Base-by-base conservation (phyloP, 1,284 basidiomycete species). In the Mycena citricolor region DNA sequence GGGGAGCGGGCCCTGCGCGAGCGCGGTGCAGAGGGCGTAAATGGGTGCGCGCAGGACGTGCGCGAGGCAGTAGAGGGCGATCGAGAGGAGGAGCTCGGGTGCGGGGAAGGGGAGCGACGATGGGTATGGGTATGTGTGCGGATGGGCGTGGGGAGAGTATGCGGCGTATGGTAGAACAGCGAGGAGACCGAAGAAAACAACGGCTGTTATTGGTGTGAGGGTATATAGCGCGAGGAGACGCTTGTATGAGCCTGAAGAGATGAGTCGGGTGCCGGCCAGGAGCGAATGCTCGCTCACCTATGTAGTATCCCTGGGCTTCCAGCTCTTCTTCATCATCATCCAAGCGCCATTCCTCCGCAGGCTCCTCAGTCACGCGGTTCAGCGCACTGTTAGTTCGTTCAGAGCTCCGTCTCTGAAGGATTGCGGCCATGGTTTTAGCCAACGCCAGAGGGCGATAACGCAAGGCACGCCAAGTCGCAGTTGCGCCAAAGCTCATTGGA, bases 61-160 rank as follows among this genome's bases (percentile, higher is more conserved):
- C 1, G 76, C 66, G 14, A 86, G 63, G 16, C 75, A 68, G 70
- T 80, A 88, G 32, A 85, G 66, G 2, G 79, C 69, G n/a, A 68
- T 66, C 0, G 83, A 73, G 32, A 76, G 61, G 36, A 84, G 57
- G 21, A 83, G 51, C 59, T 86, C 81, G 4, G 78, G 76, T 20
- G 83, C 53, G 1, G 84, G 82, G 26, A 71, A 76, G 2, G 76
- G 77, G 50, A 83, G 68, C 57, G 69, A 68, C 2, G 69, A 64
- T 5, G 69, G 60, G 44, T 75, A 71, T 7, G 68, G 63, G 35
- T 67, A 70, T 5, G 69, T 64, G 12, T 57, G 52, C 22, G 12
- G 57, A 47, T 30, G 49, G 49, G 6, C 53, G 60, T 5, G 61
- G 59, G 26, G 56, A 13, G 68, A 70, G 64, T 77, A 82, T 22